Evolutionary conservation across 352 stramenopile species (phyloP), one percentile per base, ranked within the genome.

Genomic region (Phytopythium vexans): DNA sequence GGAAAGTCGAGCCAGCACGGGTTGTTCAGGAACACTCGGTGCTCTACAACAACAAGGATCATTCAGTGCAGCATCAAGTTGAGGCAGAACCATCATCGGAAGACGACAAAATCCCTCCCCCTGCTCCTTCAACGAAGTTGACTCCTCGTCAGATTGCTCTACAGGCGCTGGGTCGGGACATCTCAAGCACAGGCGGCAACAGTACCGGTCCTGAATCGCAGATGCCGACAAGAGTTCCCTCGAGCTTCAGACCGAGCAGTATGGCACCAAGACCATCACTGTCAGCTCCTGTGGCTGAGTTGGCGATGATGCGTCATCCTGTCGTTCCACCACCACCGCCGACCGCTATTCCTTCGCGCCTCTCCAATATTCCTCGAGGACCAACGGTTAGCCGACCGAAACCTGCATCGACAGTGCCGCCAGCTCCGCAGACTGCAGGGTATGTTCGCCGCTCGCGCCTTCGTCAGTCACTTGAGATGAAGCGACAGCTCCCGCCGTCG

Each of bases 401-500:
- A 21, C 4, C 36, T 6, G 36, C 34, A 15, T 11, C 49, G 43
- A 46, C 55, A 8, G 48, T 55, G 2, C 66, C 60, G 14, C 58
- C 60, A 1, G 38, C 59, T 6, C 47, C 52, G 8, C 45, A 58
- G 8, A 62, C 64, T 8, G 60, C 60, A 5, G 56, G 66, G 15
- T 69, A 68, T 9, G 50, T 68, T 36, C 70, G 76, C 35, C 72
- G 70, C 8, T 71, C 77, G 3, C 79, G 72, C 12, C 50, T 74
- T 37, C 64, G 76, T 42, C 66, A 64, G 8, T 70, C 73, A 0
- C 60, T 79, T 36, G 63, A 85, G 38, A 47, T 84, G 31, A 82
- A 82, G 36, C 78, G 76, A 34, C 66, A 81, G 21, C 55, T 89
- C 41, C 79, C 79, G 8, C 74, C 76, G 32, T 76, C 76, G 16